Percentiles rank a stretch among this genome's conserved stretches.
These are phyloP conservation scores for Leccinum boreale DNA, from an alignment of 768 basidiomycete genomes.

Conservation along the genomic window DNA sequence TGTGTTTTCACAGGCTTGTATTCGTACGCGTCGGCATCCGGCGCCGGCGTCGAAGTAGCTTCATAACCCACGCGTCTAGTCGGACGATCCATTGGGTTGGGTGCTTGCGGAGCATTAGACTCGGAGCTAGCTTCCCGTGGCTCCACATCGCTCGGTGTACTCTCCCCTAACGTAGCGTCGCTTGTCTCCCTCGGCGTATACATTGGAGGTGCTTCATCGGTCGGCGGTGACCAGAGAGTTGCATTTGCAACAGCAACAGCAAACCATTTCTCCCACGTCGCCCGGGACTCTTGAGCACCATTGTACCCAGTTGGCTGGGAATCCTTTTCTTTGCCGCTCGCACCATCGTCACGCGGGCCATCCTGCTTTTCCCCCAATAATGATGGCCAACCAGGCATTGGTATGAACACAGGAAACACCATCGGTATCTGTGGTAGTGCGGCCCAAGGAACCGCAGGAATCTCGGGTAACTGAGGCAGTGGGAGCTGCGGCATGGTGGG, in stretches of 20 bases:
- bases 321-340: slow-evolving; percentile 33
- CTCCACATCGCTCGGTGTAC: slow-evolving; percentile 1
- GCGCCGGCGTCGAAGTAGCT: slow-evolving; percentile 50
- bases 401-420: slow-evolving; percentile 78
- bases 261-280: slow-evolving; percentile 77
- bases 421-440: slow-evolving; percentile 66
- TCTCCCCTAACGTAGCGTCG: slow-evolving; percentile 6
- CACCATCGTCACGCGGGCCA: slow-evolving; percentile 23
- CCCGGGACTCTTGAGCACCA: slow-evolving; percentile 61
- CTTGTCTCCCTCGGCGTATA: slow-evolving; percentile 62
- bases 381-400: slow-evolving; percentile 61
- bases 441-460: slow-evolving; percentile 61
- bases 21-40: slow-evolving; percentile 65
- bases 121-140: slow-evolving; percentile 4
- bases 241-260: slow-evolving; percentile 50
- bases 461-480: slow-evolving; percentile 60
- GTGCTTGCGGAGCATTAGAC: slow-evolving; percentile 19
- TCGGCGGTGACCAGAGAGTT: slow-evolving; percentile 37
- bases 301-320: slow-evolving; percentile 38
- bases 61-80: slow-evolving; percentile 46
- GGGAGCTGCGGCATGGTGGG: slow-evolving; percentile 46
- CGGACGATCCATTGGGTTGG: slow-evolving; percentile 32
- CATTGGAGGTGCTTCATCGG: slow-evolving; percentile 64
- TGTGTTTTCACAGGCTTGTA: slow-evolving; percentile 53
- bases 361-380: slow-evolving; percentile 54